A percentile compares a stretch with the other conserved stretches of the same genome.
Conservation (phyloP, 139 green algal genomes). For the Chlamydomonas applanata region DNA sequence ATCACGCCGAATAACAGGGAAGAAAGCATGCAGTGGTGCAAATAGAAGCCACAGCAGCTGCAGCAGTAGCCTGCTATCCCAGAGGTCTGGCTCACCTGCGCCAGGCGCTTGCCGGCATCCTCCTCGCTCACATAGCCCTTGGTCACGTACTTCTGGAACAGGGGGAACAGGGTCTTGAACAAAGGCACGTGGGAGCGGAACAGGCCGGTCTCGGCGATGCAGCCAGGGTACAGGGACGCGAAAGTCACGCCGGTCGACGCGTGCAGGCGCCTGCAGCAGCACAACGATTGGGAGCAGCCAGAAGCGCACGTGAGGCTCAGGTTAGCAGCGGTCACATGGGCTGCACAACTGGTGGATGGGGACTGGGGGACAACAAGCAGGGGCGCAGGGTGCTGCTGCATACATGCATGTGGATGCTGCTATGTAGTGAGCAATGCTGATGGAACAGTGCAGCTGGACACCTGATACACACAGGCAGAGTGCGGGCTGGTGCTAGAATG, state of each 20-base stretch:
- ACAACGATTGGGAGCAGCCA: no score
- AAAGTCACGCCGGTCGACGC: slow-evolving; percentile 82
- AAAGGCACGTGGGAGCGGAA: slow-evolving; percentile 85
- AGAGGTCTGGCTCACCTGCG: slow-evolving; percentile 57
- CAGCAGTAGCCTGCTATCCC: not conserved
- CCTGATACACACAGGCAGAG: no score
- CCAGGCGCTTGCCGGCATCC: slow-evolving; percentile 84
- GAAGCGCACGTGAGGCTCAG: no score
- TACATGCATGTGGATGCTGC: not conserved
- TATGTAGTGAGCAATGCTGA: not conserved
- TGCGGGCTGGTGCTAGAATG: no score
- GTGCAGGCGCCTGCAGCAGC: slow-evolving; percentile 56
- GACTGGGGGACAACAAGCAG: no score
- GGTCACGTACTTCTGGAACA: slow-evolving; percentile 95
- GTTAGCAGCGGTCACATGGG: no score
- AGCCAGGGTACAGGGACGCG: slow-evolving; percentile 90
- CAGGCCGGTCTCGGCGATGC: slow-evolving; percentile 91
- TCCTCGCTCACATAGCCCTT: slow-evolving; percentile 89
- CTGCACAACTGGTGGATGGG: no score
- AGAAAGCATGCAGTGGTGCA: no score
- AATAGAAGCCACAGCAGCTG: not conserved
- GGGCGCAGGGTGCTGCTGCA: no score
- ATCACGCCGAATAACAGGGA: no score
- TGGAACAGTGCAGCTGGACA: not conserved
- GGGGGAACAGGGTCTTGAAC: slow-evolving; percentile 88